These are phyloP conservation scores for Saccharata proteae DNA, from an alignment of 2,329 filamentous ascomycete genomes.

Conservation along the genomic window DNA sequence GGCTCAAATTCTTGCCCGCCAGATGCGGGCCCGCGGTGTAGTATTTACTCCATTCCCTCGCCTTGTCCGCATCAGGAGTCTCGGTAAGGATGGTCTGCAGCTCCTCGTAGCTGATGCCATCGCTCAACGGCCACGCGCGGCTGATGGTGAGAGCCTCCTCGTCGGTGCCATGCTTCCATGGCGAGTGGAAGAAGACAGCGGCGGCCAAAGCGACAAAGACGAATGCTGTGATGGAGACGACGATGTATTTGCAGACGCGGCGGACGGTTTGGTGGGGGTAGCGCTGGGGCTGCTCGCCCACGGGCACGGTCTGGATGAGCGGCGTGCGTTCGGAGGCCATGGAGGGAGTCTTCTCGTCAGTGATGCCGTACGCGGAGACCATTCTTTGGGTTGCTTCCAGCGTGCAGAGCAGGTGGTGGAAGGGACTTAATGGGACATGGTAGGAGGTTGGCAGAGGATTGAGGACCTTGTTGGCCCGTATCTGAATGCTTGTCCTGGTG, in stretches of 20 bases:
- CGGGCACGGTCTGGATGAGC: slow-evolving; percentile 51
- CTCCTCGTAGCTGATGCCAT: slow-evolving; percentile 41
- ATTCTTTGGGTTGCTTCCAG: too few relatives aligned
- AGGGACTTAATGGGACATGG: too few relatives aligned
- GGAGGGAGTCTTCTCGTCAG: slow-evolving; percentile 11
- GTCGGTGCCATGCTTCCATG: slow-evolving; percentile 19
- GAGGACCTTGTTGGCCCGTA: too few relatives aligned
- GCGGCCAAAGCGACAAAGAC: slow-evolving; percentile 26
- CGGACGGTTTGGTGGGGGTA: slow-evolving; percentile 46
- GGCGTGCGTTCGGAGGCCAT: slow-evolving; percentile 51
- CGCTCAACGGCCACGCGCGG: slow-evolving; percentile 27
- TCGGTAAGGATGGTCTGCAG: slow-evolving; percentile 42
- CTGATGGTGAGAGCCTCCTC: slow-evolving; percentile 17
- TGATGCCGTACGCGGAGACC: too few relatives aligned
- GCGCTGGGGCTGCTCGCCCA: slow-evolving; percentile 38
- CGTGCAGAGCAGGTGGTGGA: too few relatives aligned
- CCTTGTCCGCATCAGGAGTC: slow-evolving; percentile 42
- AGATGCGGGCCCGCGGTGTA: slow-evolving; percentile 40
- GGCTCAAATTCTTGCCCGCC: slow-evolving; percentile 39
- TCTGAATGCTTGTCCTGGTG: too few relatives aligned
- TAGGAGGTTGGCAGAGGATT: too few relatives aligned
- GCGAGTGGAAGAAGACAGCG: slow-evolving; percentile 24
- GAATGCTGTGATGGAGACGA: slow-evolving; percentile 25
- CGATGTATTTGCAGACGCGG: slow-evolving; percentile 52
- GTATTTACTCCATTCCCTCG: slow-evolving; percentile 37